These are phyloP conservation scores for Aspergillus cejpii DNA, from an alignment of 2,329 filamentous ascomycete genomes.

Conservation along the genomic window DNA sequence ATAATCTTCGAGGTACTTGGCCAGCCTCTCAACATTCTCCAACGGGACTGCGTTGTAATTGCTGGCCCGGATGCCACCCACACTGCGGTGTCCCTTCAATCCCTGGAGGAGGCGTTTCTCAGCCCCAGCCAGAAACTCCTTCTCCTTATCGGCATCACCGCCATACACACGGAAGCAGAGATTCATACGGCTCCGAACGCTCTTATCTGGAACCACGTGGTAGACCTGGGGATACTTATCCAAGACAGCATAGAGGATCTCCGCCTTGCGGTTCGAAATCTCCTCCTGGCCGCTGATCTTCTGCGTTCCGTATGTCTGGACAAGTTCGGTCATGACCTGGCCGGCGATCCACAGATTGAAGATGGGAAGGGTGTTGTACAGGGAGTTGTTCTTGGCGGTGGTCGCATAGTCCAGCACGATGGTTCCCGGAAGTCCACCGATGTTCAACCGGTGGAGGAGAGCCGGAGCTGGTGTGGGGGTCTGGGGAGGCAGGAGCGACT, in stretches of 20 bases:
- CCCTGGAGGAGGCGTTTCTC: constrained; percentile 64
- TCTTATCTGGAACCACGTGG: constrained; percentile 67
- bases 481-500: constrained; percentile 65
- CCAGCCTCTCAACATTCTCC: constrained; percentile 40
- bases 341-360: constrained; percentile 89
- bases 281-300: constrained; percentile 72
- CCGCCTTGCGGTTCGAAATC: constrained; percentile 66
- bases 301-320: constrained; percentile 55
- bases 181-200: constrained; percentile 81
- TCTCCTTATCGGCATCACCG: constrained; percentile 64
- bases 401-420: constrained; percentile 70
- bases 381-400: constrained; percentile 83
- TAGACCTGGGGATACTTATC: constrained; percentile 70
- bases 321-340: constrained; percentile 73
- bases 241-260: constrained; percentile 67
- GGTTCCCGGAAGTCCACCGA: constrained; percentile 64
- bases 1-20: constrained; percentile 48
- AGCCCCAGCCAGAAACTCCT: constrained; percentile 68
- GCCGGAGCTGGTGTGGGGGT: constrained; percentile 59
- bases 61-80: constrained; percentile 77
- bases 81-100: constrained; percentile 79
- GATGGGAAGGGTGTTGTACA: constrained; percentile 94
- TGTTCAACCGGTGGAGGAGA: constrained; percentile 64
- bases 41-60: constrained; percentile 81
- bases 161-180: constrained; percentile 77